These are phyloP conservation scores for Warburgia ugandensis DNA, from an alignment of 164 flowering plant genomes.

Conservation along the genomic window DNA sequence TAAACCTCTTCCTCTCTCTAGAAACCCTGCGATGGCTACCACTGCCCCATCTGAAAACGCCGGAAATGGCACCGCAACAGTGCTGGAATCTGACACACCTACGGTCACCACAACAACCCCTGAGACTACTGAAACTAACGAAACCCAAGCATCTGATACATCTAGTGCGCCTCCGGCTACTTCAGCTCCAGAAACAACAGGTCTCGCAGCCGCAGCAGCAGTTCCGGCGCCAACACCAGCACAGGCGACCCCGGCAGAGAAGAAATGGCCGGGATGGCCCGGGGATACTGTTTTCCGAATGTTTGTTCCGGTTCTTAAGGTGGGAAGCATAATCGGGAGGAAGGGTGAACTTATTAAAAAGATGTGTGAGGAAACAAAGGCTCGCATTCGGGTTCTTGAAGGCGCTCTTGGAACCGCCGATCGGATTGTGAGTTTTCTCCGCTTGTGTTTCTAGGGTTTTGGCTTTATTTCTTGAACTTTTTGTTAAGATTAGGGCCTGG, in stretches of 20 bases:
- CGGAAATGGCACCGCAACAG: slow-evolving; percentile 5
- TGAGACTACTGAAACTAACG: no score
- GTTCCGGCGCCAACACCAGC: background rate
- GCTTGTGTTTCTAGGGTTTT: background rate
- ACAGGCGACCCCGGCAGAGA: slow-evolving; percentile 3
- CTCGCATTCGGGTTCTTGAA: slow-evolving; percentile 31
- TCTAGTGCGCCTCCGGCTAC: background rate
- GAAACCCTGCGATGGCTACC: slow-evolving; percentile 3
- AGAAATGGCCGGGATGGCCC: slow-evolving; percentile 95
- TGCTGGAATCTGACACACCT: background rate
- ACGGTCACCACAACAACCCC: no score
- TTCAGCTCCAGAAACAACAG: background rate
- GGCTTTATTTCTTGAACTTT: no score
- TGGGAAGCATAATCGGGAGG: slow-evolving; percentile 88
- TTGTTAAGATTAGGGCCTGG: no score
- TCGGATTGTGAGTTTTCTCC: slow-evolving; percentile 8
- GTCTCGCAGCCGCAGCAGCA: background rate
- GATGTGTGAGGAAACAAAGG: slow-evolving; percentile 84
- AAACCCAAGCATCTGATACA: background rate
- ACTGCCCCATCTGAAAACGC: no score
- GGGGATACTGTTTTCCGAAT: slow-evolving; percentile 75
- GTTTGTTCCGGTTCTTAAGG: slow-evolving; percentile 74
- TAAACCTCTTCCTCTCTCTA: background rate
- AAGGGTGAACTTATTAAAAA: slow-evolving; percentile 89
- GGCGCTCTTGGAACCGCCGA: slow-evolving; percentile 12